phyloP scores from a whole-genome alignment of 768 basidiomycete genomes.

The Amanita jacksonii region DNA sequence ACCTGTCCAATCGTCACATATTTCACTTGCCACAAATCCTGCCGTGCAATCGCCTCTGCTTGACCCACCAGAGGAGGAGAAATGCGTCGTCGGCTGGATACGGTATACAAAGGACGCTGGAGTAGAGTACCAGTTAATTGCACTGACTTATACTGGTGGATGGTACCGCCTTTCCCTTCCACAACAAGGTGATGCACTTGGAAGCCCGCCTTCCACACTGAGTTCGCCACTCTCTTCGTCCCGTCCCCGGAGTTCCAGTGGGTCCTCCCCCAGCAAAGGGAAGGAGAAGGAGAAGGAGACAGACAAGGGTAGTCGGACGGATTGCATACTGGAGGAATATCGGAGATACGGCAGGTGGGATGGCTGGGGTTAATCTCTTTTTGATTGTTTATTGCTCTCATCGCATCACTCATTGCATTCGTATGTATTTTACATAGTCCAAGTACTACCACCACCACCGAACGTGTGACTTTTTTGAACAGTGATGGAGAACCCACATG shows the following conservation, averaged over 20 bases:
- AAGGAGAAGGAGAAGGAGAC: conserved; percentile 51
- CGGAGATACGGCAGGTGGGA: conserved; percentile 83
- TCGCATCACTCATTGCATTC: conserved; percentile 5
- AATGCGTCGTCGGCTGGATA: conserved; percentile 85
- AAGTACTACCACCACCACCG: too few species aligned
- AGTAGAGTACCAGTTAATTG: conserved; percentile 70
- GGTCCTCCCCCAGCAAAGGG: conserved; percentile 47
- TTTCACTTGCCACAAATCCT: conserved; percentile 64
- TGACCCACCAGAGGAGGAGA: conserved; percentile 72
- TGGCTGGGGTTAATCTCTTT: conserved; percentile 54
- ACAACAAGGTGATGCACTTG: conserved; percentile 11
- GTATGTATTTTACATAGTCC: conserved; percentile 1
- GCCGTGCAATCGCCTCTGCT: conserved; percentile 41
- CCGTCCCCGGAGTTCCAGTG: conserved; percentile 44
- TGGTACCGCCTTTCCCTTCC: conserved; percentile 81
- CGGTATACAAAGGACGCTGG: conserved; percentile 31
- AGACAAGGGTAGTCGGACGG: conserved; percentile 51
- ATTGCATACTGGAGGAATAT: conserved; percentile 64
- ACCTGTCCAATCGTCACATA: conserved; percentile 75
- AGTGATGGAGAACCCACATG: conserved; percentile 90
- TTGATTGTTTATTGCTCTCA: neutral
- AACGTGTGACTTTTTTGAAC: conserved; percentile 10
- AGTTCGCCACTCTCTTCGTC: conserved; percentile 33
- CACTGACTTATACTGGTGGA: conserved; percentile 81
- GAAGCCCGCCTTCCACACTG: conserved; percentile 15